phyloP scores from a whole-genome alignment of 2,329 filamentous ascomycete genomes.

The Cladosporium oxysporum region DNA sequence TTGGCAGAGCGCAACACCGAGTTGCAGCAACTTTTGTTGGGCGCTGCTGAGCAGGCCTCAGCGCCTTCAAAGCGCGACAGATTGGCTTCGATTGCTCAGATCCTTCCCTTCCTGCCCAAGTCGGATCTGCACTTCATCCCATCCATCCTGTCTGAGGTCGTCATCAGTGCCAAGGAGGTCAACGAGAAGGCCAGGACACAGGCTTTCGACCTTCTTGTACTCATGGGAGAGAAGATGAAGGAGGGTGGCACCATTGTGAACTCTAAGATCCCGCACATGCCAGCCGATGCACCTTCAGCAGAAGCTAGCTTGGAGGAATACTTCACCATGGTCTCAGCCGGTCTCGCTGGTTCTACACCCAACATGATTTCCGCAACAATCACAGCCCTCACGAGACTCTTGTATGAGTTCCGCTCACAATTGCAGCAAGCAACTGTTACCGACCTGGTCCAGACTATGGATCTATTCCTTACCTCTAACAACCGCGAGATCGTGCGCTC shows the following conservation, averaged over 20 bases:
- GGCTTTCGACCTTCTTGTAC: conserved; percentile 86
- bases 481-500: conserved; percentile 96
- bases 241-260: conserved; percentile 77
- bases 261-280: conserved; percentile 84
- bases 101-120: conserved; percentile 76
- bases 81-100: conserved; percentile 75
- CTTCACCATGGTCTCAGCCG: conserved; percentile 97
- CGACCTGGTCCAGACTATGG: conserved; percentile 91
- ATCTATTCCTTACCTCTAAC: conserved; percentile 92
- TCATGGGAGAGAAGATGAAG: conserved; percentile 82
- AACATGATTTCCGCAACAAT: conserved; percentile 99
- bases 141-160: conserved; percentile 85
- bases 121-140: conserved; percentile 90
- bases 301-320: conserved; percentile 88
- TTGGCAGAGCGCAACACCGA: conserved; percentile 74
- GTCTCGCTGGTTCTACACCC: conserved; percentile 85
- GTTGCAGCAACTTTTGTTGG: conserved; percentile 77
- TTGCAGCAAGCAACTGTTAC: conserved; percentile 70
- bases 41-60: conserved; percentile 80
- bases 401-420: conserved; percentile 82
- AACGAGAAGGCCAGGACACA: conserved; percentile 90
- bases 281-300: conserved; percentile 70
- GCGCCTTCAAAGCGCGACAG: conserved; percentile 84
- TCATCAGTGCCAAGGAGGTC: conserved; percentile 95
- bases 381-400: conserved; percentile 86